Evolutionary conservation across 805 yeast species (phyloP).

Genomic region (Aciculoconidium aculeatum): DNA sequence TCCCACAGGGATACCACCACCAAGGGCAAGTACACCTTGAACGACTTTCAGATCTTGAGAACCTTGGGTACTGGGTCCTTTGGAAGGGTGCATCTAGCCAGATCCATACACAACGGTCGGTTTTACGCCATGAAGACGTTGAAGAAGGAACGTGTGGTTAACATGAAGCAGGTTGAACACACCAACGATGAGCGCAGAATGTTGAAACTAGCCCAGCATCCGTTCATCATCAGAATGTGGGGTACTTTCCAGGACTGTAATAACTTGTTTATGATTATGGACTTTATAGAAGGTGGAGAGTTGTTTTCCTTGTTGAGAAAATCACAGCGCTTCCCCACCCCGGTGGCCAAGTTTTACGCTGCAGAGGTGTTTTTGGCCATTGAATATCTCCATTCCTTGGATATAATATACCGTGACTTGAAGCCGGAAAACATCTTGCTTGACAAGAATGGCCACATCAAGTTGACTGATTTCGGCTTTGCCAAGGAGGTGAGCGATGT

Average conservation of each 20-base stretch:
- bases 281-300: slow-evolving; percentile 61
- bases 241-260: slow-evolving; percentile 59
- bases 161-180: slow-evolving; percentile 60
- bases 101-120: slow-evolving; percentile 54
- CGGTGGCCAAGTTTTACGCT: slow-evolving; percentile 59
- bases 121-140: slow-evolving; percentile 57
- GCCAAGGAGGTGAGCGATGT: slow-evolving; percentile 57
- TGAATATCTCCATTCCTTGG: slow-evolving; percentile 54
- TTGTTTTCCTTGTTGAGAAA: slow-evolving; percentile 50
- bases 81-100: slow-evolving; percentile 54
- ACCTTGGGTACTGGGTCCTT: slow-evolving; percentile 59
- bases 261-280: slow-evolving; percentile 59
- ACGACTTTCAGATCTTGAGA: slow-evolving; percentile 50
- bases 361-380: slow-evolving; percentile 56
- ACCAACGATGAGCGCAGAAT: slow-evolving; percentile 59
- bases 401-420: slow-evolving; percentile 55
- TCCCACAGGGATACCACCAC: slow-evolving; percentile 31
- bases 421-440: slow-evolving; percentile 57
- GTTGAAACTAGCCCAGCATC: slow-evolving; percentile 53
- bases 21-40: slow-evolving; percentile 51
- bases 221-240: slow-evolving; percentile 59
- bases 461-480: slow-evolving; percentile 57
- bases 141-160: slow-evolving; percentile 51
- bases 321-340: slow-evolving; percentile 55
- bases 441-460: slow-evolving; percentile 56